Evolutionary conservation across 2,329 filamentous ascomycete species (phyloP).

Genomic region (Septoria petroselini): DNA sequence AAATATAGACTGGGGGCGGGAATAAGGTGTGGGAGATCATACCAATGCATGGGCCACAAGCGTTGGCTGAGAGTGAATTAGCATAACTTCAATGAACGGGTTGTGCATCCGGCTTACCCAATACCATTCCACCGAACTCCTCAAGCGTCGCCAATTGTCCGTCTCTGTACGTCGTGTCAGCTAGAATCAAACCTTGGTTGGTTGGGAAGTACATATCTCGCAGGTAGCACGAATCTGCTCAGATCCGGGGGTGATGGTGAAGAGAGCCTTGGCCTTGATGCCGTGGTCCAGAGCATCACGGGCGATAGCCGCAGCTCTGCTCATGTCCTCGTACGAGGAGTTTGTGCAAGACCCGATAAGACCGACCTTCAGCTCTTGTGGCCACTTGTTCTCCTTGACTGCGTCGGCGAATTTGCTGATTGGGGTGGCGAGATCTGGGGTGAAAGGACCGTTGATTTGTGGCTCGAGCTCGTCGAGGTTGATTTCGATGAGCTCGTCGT

Average conservation of each 20-base stretch:
- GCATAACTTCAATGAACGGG: no score
- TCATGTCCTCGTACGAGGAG: slow-evolving; percentile 86
- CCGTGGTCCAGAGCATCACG: slow-evolving; percentile 88
- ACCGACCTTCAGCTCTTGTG: slow-evolving; percentile 92
- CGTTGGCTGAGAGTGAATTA: no score
- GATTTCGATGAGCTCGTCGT: slow-evolving; percentile 94
- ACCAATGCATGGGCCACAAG: slow-evolving; percentile 85
- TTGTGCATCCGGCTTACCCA: no score
- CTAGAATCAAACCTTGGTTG: no score
- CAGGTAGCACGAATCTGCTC: slow-evolving; percentile 97
- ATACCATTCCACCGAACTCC: slow-evolving; percentile 89
- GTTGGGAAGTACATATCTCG: no score
- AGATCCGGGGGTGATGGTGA: slow-evolving; percentile 93
- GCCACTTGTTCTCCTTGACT: slow-evolving; percentile 93
- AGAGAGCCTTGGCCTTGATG: slow-evolving; percentile 86
- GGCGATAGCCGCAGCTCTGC: slow-evolving; percentile 84
- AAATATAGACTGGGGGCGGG: no score
- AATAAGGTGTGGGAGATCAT: slow-evolving; percentile 6
- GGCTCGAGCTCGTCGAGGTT: slow-evolving; percentile 93
- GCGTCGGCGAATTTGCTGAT: slow-evolving; percentile 97
- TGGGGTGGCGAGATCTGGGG: slow-evolving; percentile 92
- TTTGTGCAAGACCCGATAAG: slow-evolving; percentile 99
- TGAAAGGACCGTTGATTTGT: slow-evolving; percentile 98
- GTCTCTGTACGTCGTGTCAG: no score
- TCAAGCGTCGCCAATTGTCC: slow-evolving; percentile 77